These are phyloP conservation scores for Singerocomus rubriflavus DNA, from an alignment of 1,284 basidiomycete genomes.

Conservation along the genomic window DNA sequence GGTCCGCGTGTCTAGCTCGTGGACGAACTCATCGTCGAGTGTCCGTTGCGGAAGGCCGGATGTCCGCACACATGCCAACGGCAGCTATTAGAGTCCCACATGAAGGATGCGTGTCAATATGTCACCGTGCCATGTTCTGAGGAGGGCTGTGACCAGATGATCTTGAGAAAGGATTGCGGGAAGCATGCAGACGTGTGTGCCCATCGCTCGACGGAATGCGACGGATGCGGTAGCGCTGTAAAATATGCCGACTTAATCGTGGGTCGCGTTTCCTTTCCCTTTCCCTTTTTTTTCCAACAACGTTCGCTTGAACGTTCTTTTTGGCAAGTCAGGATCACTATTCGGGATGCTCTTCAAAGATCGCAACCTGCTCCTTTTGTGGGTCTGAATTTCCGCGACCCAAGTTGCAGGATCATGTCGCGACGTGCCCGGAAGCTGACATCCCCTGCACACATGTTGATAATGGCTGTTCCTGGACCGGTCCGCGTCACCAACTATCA, in stretches of 20 bases:
- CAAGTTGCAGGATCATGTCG: constrained; percentile 36
- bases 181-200: constrained; percentile 36
- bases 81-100: constrained; percentile 62
- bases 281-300: neutral
- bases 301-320: constrained; percentile 4
- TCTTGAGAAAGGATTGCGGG: constrained; percentile 46
- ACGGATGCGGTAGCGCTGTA: constrained; percentile 36
- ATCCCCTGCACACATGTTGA: constrained; percentile 48
- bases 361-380: constrained; percentile 41
- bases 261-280: constrained; percentile 15
- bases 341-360: constrained; percentile 36
- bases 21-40: constrained; percentile 78
- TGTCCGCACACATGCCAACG: constrained; percentile 69
- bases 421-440: constrained; percentile 38
- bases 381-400: constrained; percentile 34
- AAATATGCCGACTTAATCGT: constrained; percentile 37
- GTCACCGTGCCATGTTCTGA: constrained; percentile 54
- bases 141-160: constrained; percentile 41
- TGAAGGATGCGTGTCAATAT: constrained; percentile 60
- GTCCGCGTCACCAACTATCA: constrained; percentile 41
- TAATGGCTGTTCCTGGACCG: constrained; percentile 56
- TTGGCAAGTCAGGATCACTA: constrained; percentile 35
- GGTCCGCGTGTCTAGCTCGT: constrained; percentile 57
- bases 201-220: constrained; percentile 36
- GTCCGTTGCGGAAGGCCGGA: constrained; percentile 55